These are phyloP conservation scores for Sporothrix euskadiensis DNA, from an alignment of 2,329 filamentous ascomycete species.

Conservation along the genomic window DNA sequence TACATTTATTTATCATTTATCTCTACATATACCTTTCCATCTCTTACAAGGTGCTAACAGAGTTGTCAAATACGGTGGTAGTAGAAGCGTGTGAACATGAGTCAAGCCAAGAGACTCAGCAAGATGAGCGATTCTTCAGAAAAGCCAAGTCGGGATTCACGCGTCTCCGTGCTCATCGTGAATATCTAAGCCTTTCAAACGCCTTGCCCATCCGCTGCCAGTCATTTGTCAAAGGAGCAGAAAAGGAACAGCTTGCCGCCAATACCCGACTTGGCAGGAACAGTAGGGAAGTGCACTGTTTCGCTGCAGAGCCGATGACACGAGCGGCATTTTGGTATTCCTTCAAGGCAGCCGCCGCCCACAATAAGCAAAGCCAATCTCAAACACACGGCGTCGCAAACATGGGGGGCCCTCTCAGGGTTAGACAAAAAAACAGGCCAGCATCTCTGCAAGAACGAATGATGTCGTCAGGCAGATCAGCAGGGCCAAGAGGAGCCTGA, in stretches of 20 bases:
- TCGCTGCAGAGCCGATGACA: neutral
- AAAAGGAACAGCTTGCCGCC: neutral
- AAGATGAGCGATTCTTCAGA: neutral
- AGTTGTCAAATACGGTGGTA: neutral
- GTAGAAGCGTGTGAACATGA: neutral
- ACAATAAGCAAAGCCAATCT: neutral
- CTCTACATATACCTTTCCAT: neutral
- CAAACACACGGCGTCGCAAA: conserved; percentile 5
- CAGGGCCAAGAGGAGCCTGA: neutral
- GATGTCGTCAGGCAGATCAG: neutral
- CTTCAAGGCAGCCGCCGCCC: neutral
- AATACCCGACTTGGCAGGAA: neutral
- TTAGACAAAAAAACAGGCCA: neutral
- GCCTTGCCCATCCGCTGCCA: too few relatives aligned
- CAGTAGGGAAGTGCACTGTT: neutral
- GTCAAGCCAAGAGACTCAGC: neutral
- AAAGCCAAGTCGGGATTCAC: neutral
- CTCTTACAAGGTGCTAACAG: neutral
- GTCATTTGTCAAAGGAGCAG: too few relatives aligned
- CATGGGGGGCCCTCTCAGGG: neutral
- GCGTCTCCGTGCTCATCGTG: neutral
- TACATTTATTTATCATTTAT: neutral
- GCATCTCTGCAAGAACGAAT: neutral
- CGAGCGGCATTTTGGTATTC: neutral
- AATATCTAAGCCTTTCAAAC: neutral